phyloP scores from a whole-genome alignment of 108 stramenopile species.

The Parmales sp. region DNA sequence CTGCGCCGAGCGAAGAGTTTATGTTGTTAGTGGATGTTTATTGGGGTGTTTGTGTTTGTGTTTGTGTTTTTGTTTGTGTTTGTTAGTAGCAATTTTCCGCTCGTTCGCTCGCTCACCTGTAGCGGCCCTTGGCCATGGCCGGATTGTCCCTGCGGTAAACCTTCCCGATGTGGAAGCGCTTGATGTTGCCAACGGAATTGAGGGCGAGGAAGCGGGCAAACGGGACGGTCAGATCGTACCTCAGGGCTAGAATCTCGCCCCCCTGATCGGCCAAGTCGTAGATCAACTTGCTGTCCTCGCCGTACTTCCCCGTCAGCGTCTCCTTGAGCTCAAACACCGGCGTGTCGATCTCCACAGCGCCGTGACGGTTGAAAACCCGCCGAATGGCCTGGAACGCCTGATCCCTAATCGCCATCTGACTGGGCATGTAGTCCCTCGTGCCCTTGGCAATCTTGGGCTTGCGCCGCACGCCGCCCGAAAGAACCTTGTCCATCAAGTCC shows the following conservation, averaged over 20 bases:
- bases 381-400: constrained; percentile 68
- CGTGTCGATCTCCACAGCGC: constrained; percentile 86
- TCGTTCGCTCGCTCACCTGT: no score
- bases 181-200: constrained; percentile 75
- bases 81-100: no score
- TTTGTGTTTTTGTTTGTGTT: no score
- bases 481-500: constrained; percentile 18
- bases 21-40: no score
- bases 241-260: constrained; percentile 59
- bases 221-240: constrained; percentile 85
- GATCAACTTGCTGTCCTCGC: constrained; percentile 80
- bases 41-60: no score
- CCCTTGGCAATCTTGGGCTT: constrained; percentile 74
- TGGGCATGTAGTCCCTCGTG: constrained; percentile 61
- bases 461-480: constrained; percentile 45
- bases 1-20: no score
- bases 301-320: constrained; percentile 85
- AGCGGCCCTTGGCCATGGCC: constrained; percentile 58
- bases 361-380: constrained; percentile 76
- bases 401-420: constrained; percentile 79
- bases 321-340: constrained; percentile 84
- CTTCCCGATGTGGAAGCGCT: constrained; percentile 79
- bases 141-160: constrained; percentile 84
- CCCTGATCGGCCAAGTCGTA: constrained; percentile 88
- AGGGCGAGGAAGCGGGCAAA: constrained; percentile 81